Percentiles rank a stretch among this genome's conserved stretches.
Conservation (phyloP, 2,329 filamentous ascomycete species). For the Penicillium janthinellum region DNA sequence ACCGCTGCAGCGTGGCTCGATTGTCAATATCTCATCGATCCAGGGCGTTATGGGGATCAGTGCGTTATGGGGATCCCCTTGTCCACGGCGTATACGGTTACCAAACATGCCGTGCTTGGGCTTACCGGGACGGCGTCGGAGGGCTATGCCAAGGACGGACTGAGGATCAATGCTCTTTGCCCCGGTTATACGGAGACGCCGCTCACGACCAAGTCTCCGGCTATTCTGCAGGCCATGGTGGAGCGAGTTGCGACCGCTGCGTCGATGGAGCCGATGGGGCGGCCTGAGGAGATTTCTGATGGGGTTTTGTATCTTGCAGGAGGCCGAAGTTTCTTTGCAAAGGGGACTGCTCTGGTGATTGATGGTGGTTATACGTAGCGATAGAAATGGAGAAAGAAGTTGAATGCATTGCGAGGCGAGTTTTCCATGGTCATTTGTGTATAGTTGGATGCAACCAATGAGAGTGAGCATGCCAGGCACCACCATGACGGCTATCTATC, state of each 20-base stretch:
- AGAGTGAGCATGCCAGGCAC: not conserved
- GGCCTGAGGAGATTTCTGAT: constrained; percentile 24
- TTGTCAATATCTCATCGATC: constrained; percentile 44
- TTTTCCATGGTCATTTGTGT: not conserved
- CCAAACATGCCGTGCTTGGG: constrained; percentile 48
- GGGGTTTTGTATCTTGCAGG: constrained; percentile 22
- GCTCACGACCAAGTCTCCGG: constrained; percentile 31
- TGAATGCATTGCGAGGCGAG: not conserved
- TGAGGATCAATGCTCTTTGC: constrained; percentile 74
- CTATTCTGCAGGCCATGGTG: constrained; percentile 31
- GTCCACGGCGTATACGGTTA: constrained; percentile 38
- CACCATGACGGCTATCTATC: not conserved
- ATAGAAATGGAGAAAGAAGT: not conserved
- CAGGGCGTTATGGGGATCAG: constrained; percentile 43
- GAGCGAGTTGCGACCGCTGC: constrained; percentile 22
- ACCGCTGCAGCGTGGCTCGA: constrained; percentile 33
- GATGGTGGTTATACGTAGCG: constrained; percentile 24
- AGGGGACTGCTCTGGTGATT: constrained; percentile 21
- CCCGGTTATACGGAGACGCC: constrained; percentile 85
- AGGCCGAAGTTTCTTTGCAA: constrained; percentile 23
- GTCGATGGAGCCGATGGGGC: constrained; percentile 22
- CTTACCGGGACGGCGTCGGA: constrained; percentile 48
- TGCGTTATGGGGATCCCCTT: constrained; percentile 42
- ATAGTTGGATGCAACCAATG: not conserved
- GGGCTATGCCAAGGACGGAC: constrained; percentile 45